Evolutionary conservation across 768 basidiomycete species (phyloP).

Genomic region (Termitomyces sp.): DNA sequence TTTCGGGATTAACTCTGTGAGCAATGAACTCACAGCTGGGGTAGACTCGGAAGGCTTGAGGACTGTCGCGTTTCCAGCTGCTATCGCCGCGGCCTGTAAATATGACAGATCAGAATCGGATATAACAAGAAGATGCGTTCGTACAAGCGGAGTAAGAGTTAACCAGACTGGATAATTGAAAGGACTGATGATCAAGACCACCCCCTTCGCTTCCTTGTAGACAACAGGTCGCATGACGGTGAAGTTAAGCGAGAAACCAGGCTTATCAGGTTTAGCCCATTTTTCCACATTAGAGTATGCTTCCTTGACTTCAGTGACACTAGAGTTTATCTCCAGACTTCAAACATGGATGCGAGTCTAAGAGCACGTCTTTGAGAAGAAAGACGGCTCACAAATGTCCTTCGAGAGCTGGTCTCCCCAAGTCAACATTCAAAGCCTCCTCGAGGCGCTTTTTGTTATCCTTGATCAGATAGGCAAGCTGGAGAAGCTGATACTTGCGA

Average conservation of each 20-base stretch:
- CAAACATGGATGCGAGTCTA: neutral
- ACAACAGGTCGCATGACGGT: constrained; percentile 56
- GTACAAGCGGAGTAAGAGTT: constrained; percentile 50
- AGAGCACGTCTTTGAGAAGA: neutral
- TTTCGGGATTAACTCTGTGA: constrained; percentile 64
- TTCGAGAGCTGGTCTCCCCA: constrained; percentile 61
- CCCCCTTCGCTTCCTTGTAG: constrained; percentile 73
- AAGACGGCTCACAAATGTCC: constrained; percentile 33
- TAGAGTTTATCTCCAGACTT: constrained; percentile 58
- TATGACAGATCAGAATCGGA: neutral
- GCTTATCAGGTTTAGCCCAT: constrained; percentile 65
- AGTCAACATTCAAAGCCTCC: constrained; percentile 51
- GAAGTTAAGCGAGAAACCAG: constrained; percentile 51
- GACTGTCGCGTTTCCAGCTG: constrained; percentile 68
- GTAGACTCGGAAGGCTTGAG: constrained; percentile 75
- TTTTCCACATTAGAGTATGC: constrained; percentile 62
- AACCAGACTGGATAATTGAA: constrained; percentile 75
- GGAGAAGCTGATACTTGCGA: constrained; percentile 72
- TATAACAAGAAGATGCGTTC: neutral
- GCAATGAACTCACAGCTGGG: constrained; percentile 46
- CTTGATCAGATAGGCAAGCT: constrained; percentile 65
- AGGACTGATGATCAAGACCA: constrained; percentile 61
- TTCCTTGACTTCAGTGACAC: constrained; percentile 43
- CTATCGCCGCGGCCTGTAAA: constrained; percentile 57
- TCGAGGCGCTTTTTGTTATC: constrained; percentile 64